Evolutionary conservation across 2,329 filamentous ascomycete genomes (phyloP).

Genomic region (Aspergillus flavus): DNA sequence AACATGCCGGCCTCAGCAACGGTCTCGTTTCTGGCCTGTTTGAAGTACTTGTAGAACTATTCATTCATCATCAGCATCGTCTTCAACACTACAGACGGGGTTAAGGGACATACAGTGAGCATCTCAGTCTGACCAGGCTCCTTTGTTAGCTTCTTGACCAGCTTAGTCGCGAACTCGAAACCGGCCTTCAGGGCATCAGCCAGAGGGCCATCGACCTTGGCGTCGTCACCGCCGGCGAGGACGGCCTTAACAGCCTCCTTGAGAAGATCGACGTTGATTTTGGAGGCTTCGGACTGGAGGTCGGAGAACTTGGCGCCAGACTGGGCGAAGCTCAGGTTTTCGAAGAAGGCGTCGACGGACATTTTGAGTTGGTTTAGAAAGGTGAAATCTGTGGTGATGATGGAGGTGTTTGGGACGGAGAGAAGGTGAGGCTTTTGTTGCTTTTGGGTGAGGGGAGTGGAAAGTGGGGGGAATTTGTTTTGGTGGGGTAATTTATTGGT

Average conservation of each 20-base stretch:
- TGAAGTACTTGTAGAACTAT: constrained; percentile 26
- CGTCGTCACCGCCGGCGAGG: constrained; percentile 20
- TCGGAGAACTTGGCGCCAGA: constrained; percentile 31
- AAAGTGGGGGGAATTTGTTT: not conserved
- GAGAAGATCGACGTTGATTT: constrained; percentile 29
- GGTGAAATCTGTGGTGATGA: not conserved
- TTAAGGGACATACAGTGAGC: constrained; percentile 33
- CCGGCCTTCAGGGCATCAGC: constrained; percentile 29
- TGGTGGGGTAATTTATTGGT: constrained; percentile 4
- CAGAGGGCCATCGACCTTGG: constrained; percentile 20
- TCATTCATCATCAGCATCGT: not conserved
- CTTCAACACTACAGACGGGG: not conserved
- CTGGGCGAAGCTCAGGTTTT: constrained; percentile 30
- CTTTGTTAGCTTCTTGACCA: constrained; percentile 32
- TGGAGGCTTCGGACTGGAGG: constrained; percentile 29
- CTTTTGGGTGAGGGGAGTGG: not conserved
- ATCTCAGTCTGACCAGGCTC: constrained; percentile 29
- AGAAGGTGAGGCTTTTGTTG: not conserved
- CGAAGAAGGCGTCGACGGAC: constrained; percentile 31
- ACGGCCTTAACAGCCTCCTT: constrained; percentile 29
- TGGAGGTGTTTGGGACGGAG: not conserved
- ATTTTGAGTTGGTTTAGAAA: constrained; percentile 20
- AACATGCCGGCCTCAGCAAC: constrained; percentile 22
- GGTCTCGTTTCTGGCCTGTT: constrained; percentile 15
- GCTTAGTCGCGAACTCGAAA: constrained; percentile 35